Conservation (phyloP, 208 protist species). For the Acanthamoeba royreba region DNA sequence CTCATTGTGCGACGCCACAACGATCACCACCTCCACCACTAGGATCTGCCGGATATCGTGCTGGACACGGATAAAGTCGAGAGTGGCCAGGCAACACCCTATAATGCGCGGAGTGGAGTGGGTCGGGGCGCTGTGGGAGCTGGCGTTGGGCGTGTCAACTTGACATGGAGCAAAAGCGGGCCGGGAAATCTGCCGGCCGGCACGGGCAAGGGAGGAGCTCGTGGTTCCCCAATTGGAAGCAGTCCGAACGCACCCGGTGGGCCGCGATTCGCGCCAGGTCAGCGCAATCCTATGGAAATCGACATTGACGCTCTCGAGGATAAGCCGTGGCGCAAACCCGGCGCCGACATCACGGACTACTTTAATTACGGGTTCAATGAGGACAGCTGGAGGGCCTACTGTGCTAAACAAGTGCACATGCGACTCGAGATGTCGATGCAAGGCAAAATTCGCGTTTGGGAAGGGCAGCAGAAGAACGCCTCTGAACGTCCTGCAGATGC, state of each 20-base stretch:
- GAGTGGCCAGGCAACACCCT: not conserved
- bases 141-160: not conserved
- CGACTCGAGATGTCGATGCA: slow-evolving; percentile 18
- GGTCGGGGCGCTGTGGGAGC: not conserved
- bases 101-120: not conserved
- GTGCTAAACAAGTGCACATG: slow-evolving; percentile 36
- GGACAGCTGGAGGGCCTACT: slow-evolving; percentile 52
- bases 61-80: not conserved
- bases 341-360: slow-evolving; percentile 51
- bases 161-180: slow-evolving; percentile 5
- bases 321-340: slow-evolving; percentile 55
- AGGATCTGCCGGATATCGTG: slow-evolving; percentile 33
- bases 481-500: not conserved
- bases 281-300: slow-evolving; percentile 11
- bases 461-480: not conserved
- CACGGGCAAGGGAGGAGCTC: not conserved
- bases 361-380: slow-evolving; percentile 65
- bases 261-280: not conserved
- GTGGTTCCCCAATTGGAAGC: not conserved
- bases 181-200: not conserved
- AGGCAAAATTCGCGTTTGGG: slow-evolving; percentile 28
- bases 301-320: slow-evolving; percentile 45
- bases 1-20: too few relatives aligned
- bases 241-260: not conserved
- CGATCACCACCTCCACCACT: too few relatives aligned